Percentiles rank a stretch among this genome's conserved stretches.
Evolutionary conservation across 2,329 filamentous ascomycete genomes (phyloP).

Genomic region (Colletotrichum endophyticum): DNA sequence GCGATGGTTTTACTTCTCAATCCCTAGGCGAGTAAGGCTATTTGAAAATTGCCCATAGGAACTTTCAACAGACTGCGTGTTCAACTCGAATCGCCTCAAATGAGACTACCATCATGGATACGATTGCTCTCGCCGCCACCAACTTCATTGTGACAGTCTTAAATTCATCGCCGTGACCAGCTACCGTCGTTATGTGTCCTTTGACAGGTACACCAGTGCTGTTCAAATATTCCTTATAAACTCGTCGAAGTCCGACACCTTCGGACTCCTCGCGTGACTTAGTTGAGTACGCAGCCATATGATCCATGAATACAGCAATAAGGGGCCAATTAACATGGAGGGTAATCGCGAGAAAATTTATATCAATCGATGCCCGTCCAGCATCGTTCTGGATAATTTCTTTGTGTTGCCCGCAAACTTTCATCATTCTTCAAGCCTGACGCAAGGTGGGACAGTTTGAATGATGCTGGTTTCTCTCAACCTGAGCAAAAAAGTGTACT

Average conservation of each 20-base stretch:
- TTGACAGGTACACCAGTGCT: no score
- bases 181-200: accelerated
- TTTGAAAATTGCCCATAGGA: no score
- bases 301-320: accelerated
- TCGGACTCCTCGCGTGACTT: background rate
- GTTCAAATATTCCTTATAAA: background rate
- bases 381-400: accelerated
- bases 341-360: accelerated
- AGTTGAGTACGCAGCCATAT: background rate
- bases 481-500: no score
- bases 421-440: background rate
- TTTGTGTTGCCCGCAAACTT: background rate
- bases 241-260: background rate
- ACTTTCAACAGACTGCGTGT: no score
- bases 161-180: accelerated
- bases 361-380: accelerated
- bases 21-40: no score
- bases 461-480: background rate
- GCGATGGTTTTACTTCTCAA: no score
- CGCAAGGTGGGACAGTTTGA: accelerated
- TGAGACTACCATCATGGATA: background rate
- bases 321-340: background rate
- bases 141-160: background rate
- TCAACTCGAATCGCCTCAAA: background rate
- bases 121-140: background rate